These are phyloP conservation scores for Psilocybe tampanensis DNA, from an alignment of 768 basidiomycete genomes.

Conservation along the genomic window DNA sequence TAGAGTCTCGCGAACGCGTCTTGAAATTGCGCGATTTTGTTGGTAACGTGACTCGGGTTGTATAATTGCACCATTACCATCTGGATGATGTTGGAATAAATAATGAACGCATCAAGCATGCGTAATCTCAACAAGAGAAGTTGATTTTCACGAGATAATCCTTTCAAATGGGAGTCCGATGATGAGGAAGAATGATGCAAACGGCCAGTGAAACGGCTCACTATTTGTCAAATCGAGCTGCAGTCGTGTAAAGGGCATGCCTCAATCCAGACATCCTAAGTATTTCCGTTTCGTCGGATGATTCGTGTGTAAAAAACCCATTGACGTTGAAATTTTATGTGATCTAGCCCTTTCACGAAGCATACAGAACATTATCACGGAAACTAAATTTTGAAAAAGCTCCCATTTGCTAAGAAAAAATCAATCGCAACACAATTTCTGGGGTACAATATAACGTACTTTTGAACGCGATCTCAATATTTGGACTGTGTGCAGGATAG, in stretches of 20 bases:
- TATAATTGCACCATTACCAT: not conserved
- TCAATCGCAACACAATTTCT: not conserved
- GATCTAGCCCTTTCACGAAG: not conserved
- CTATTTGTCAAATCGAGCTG: not conserved
- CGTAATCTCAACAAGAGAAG: not conserved
- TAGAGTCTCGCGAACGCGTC: slow-evolving; percentile 20
- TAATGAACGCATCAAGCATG: not conserved
- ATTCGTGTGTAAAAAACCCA: not conserved
- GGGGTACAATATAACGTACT: slow-evolving; percentile 10
- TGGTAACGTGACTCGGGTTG: slow-evolving; percentile 19
- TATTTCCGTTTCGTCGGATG: too few species aligned
- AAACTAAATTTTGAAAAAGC: slow-evolving; percentile 13
- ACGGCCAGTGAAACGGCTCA: not conserved
- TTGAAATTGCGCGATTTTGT: slow-evolving; percentile 19
- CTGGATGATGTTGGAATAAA: too few species aligned
- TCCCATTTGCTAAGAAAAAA: slow-evolving; percentile 8
- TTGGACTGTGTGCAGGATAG: slow-evolving; percentile 10
- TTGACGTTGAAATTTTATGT: not conserved
- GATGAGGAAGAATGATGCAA: not conserved
- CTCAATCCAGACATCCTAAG: too few species aligned
- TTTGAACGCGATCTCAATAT: slow-evolving; percentile 24
- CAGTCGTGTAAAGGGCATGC: too few species aligned
- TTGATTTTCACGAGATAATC: not conserved
- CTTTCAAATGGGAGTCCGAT: not conserved
- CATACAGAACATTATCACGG: slow-evolving; percentile 7